Percentiles rank a stretch among this genome's conserved stretches.
Evolutionary conservation across 495 filamentous ascomycete species (phyloP).

Genomic region (Astrothelium macrocarpum): DNA sequence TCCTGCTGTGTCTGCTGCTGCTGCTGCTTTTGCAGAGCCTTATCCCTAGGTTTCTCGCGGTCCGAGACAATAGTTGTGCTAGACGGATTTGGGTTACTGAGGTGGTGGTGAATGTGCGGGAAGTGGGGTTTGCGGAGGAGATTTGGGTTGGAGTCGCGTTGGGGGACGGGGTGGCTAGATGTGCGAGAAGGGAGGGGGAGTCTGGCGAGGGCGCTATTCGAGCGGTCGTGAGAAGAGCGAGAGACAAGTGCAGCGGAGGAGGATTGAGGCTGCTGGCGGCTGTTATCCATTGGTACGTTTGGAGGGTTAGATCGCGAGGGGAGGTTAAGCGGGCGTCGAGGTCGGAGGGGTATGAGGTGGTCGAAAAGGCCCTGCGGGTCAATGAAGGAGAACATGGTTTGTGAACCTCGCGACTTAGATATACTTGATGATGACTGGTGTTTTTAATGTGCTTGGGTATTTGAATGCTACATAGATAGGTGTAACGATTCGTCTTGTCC

Average conservation of each 20-base stretch:
- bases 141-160: not conserved
- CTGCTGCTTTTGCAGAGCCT: not conserved
- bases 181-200: not conserved
- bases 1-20: not conserved
- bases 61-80: not conserved
- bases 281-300: not conserved
- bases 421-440: not conserved
- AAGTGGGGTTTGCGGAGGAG: not conserved
- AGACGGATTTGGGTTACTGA: not conserved
- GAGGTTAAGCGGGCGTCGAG: not conserved
- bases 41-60: not conserved
- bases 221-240: not conserved
- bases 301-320: not conserved
- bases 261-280: not conserved
- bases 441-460: not conserved
- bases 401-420: not conserved
- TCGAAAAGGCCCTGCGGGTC: not conserved
- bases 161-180: not conserved
- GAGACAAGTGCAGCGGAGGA: not conserved
- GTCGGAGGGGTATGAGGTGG: not conserved
- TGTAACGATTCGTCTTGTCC: not conserved
- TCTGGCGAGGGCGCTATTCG: not conserved
- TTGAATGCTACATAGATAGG: not conserved
- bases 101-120: not conserved
- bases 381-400: not conserved